Conservation (phyloP, 768 basidiomycete genomes). For the Trichaptum fuscoviolaceum region DNA sequence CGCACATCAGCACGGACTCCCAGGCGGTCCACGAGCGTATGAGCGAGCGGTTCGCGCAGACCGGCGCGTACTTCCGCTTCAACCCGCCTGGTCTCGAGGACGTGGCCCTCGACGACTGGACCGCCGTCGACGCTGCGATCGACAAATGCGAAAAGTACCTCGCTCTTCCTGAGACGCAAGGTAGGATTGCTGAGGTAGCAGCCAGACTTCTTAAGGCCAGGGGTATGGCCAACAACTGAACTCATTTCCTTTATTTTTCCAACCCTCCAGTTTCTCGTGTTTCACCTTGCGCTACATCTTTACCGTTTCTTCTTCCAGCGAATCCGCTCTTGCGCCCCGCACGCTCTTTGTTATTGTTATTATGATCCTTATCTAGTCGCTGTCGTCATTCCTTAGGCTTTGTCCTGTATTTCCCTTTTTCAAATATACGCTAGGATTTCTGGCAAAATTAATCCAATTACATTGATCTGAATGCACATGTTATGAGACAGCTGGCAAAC, state of each 20-base stretch:
- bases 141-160: background rate
- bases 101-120: background rate
- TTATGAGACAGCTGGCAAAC: too few relatives aligned
- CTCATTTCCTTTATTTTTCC: background rate
- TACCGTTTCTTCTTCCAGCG: background rate
- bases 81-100: conserved; percentile 1
- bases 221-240: background rate
- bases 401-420: background rate
- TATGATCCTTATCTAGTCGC: background rate
- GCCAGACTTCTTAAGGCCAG: background rate
- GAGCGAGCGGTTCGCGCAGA: background rate
- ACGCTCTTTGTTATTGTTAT: background rate
- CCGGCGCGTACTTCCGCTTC: background rate
- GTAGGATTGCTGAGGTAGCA: background rate
- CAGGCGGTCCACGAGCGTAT: conserved; percentile 2
- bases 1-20: background rate
- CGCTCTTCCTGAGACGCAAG: background rate
- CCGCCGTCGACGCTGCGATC: background rate
- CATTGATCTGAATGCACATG: too few relatives aligned
- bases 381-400: background rate
- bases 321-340: background rate
- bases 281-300: background rate
- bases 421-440: background rate
- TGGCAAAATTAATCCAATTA: background rate
- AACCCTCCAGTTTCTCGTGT: background rate